phyloP scores from a whole-genome alignment of 2,329 filamentous ascomycete genomes.

The Endothia cerciana region DNA sequence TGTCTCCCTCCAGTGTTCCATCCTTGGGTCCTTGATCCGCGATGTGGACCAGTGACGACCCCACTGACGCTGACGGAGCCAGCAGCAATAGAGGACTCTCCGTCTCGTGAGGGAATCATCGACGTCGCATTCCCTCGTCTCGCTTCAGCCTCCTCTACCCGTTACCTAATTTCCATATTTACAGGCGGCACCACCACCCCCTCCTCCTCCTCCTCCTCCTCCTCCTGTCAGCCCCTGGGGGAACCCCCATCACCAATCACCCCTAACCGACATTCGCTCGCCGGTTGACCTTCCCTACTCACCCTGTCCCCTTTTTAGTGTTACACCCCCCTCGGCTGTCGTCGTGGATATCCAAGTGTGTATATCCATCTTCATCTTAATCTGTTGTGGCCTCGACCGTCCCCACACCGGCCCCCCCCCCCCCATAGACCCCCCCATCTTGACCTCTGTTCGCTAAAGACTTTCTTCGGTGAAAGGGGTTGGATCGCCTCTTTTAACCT shows the following conservation, averaged over 20 bases:
- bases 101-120: not conserved
- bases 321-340: not conserved
- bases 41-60: not conserved
- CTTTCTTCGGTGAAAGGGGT: no score
- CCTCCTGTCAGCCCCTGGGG: not conserved
- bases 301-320: not conserved
- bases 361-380: not conserved
- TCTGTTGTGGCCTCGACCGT: not conserved
- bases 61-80: slow-evolving; percentile 12
- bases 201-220: not conserved
- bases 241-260: not conserved
- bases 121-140: not conserved
- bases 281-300: not conserved
- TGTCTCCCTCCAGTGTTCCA: not conserved
- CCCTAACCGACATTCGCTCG: not conserved
- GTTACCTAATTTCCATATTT: slow-evolving; percentile 8
- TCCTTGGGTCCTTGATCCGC: slow-evolving; percentile 1
- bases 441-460: no score
- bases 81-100: no score
- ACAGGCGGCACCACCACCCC: slow-evolving; percentile 5
- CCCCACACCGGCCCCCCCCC: not conserved
- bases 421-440: no score
- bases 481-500: no score
- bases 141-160: not conserved
- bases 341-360: not conserved